A percentile compares a stretch with the other conserved stretches of the same genome.
Evolutionary conservation across 2,329 filamentous ascomycete genomes (phyloP).

Genomic region (Hymenoscyphus fructigenus): DNA sequence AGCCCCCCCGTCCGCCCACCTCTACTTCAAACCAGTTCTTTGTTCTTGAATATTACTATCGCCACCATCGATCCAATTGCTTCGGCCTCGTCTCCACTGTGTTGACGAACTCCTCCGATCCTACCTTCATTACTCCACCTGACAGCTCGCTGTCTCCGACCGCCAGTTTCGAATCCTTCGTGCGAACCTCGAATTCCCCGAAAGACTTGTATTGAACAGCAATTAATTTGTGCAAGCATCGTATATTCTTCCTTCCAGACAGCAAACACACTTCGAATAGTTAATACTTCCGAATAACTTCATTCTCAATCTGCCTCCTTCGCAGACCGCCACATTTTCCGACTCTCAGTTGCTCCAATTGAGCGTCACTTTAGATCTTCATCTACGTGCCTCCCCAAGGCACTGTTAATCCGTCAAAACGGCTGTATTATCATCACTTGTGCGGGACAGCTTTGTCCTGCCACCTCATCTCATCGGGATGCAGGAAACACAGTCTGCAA

Average conservation of each 20-base stretch:
- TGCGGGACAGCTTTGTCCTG: conserved; percentile 82
- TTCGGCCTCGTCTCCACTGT: background rate
- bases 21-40: conserved; percentile 35
- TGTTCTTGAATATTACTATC: conserved; percentile 34
- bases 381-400: conserved; percentile 36
- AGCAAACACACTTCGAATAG: conserved; percentile 14
- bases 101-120: background rate
- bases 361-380: conserved; percentile 25
- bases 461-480: conserved; percentile 83
- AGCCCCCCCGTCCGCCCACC: conserved; percentile 29
- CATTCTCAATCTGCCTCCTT: background rate
- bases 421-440: conserved; percentile 74
- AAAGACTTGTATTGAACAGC: conserved; percentile 23
- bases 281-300: conserved; percentile 14
- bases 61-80: conserved; percentile 2
- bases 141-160: background rate
- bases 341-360: conserved; percentile 19
- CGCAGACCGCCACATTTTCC: conserved; percentile 4
- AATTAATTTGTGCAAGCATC: conserved; percentile 25
- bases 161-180: background rate
- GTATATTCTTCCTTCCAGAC: conserved; percentile 16
- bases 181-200: background rate
- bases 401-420: conserved; percentile 67
- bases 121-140: background rate
- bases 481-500: conserved; percentile 75